Evolutionary conservation across 352 stramenopile genomes (phyloP).

Genomic region (Vaucheria bursata): DNA sequence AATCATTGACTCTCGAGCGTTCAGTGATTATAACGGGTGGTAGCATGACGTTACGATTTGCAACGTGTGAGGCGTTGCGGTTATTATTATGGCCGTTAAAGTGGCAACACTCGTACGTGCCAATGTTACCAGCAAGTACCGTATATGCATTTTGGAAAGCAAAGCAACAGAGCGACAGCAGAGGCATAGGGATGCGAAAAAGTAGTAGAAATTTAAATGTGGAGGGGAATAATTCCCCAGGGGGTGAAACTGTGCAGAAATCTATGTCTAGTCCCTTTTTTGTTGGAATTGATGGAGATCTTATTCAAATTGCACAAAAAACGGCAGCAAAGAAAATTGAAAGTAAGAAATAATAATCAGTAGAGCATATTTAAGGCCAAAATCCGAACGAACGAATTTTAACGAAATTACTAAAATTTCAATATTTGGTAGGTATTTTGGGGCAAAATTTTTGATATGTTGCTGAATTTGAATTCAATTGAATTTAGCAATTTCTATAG

Average conservation of each 20-base stretch:
- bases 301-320: background rate
- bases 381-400: no score
- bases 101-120: conserved; percentile 74
- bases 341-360: no score
- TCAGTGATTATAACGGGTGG: conserved; percentile 23
- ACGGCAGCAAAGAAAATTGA: background rate
- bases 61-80: conserved; percentile 56
- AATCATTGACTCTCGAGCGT: conserved; percentile 18
- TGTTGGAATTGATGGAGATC: background rate
- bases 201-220: background rate
- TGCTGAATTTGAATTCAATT: no score
- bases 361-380: no score
- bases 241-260: no score
- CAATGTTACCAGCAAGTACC: conserved; percentile 56
- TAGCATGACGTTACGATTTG: conserved; percentile 1
- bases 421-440: no score
- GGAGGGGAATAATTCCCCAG: no score
- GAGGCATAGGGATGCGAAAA: background rate
- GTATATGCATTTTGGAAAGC: background rate
- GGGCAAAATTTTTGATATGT: no score
- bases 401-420: no score
- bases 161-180: background rate
- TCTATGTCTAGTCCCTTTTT: no score
- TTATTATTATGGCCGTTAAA: conserved; percentile 69
- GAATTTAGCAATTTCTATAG: no score